A percentile compares a stretch with the other conserved stretches of the same genome.
These are phyloP conservation scores for Globisporangium radiosum DNA, from an alignment of 352 stramenopile genomes.

Conservation along the genomic window DNA sequence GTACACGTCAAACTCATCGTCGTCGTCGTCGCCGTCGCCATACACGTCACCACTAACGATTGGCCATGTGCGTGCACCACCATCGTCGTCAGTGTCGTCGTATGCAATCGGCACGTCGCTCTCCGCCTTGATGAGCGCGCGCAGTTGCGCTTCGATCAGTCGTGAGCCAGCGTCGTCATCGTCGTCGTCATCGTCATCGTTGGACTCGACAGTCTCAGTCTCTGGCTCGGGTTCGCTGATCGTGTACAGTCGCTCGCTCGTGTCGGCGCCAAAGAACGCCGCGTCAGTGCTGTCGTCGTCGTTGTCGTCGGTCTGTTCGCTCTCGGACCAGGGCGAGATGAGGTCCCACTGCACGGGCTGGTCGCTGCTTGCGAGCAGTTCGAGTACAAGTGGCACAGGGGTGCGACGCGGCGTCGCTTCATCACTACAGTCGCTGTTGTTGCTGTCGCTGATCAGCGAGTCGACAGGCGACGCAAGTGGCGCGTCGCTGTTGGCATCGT, in stretches of 20 bases:
- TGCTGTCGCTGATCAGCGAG: not conserved
- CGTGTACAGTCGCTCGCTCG: not conserved
- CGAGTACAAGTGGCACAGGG: not conserved
- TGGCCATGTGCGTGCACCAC: not conserved
- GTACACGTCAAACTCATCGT: slow-evolving; percentile 17
- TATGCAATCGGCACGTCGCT: not conserved
- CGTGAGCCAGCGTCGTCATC: not conserved
- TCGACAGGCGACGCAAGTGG: not conserved
- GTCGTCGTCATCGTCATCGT: not conserved
- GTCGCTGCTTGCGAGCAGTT: slow-evolving; percentile 1
- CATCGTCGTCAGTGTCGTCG: not conserved
- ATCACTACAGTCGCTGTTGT: not conserved
- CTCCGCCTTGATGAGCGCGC: slow-evolving; percentile 7
- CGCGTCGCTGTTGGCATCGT: not conserved
- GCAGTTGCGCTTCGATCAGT: slow-evolving; percentile 10
- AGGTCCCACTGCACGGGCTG: slow-evolving; percentile 25
- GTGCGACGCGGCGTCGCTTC: not conserved
- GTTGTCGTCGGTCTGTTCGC: not conserved
- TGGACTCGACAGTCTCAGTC: not conserved
- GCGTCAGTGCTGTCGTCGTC: not conserved
- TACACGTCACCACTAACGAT: not conserved
- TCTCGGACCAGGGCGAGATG: slow-evolving; percentile 48
- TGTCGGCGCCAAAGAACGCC: slow-evolving; percentile 5
- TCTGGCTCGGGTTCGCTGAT: slow-evolving; percentile 3
- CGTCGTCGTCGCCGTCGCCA: slow-evolving; percentile 8